Evolutionary conservation across 495 filamentous ascomycete species (phyloP).

Genomic region (Penicillium pancosmium): DNA sequence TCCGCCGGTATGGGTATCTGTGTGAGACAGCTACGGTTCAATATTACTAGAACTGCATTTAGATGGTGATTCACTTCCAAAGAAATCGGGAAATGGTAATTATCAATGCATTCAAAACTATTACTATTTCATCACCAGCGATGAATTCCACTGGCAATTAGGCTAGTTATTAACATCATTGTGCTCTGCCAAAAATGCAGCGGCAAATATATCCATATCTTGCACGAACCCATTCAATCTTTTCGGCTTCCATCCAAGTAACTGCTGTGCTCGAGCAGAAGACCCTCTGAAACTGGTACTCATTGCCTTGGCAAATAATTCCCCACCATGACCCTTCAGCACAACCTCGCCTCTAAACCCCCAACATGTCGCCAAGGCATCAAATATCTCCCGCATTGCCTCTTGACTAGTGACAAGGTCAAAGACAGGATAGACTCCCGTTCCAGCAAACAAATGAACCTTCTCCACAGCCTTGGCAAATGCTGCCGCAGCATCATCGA

Average conservation of each 20-base stretch:
- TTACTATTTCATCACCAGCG: no score
- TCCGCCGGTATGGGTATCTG: conserved; percentile 8
- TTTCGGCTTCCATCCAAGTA: conserved; percentile 59
- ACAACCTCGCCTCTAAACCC: conserved; percentile 8
- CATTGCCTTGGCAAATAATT: conserved; percentile 13
- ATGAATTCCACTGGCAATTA: no score
- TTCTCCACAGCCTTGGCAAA: conserved; percentile 12
- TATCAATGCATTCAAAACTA: neutral
- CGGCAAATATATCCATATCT: conserved; percentile 16
- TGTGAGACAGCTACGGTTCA: neutral
- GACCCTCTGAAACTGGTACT: conserved; percentile 15
- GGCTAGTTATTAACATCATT: no score
- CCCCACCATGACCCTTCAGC: conserved; percentile 9
- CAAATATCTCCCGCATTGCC: conserved; percentile 13
- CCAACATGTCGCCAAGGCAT: conserved; percentile 9
- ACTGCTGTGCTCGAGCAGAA: conserved; percentile 34
- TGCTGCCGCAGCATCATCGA: conserved; percentile 10
- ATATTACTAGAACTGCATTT: conserved; percentile 3
- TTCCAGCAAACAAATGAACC: conserved; percentile 4
- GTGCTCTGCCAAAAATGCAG: neutral
- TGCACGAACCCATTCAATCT: conserved; percentile 18
- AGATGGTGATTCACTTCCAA: no score
- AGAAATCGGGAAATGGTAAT: neutral
- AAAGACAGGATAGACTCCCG: conserved; percentile 12
- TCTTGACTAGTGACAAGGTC: conserved; percentile 15